Evolutionary conservation across 129 eudicot genomes (phyloP), one percentile per base, ranked within the genome.

Genomic region (Gnaphalium uliginosum): DNA sequence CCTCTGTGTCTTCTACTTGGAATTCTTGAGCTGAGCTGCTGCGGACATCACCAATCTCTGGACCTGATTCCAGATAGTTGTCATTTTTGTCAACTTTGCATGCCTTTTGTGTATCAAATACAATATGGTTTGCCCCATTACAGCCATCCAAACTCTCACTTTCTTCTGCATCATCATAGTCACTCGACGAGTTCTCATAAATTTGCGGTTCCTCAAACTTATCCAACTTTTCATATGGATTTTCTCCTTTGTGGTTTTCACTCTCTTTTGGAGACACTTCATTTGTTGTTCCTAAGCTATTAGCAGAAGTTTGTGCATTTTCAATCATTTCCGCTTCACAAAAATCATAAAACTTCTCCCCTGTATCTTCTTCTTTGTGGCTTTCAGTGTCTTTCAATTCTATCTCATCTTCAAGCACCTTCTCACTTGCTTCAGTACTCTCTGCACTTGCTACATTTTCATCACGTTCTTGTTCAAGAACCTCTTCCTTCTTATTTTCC

Each of bases 141-240:
- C n/a, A 46, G 53, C 17, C 17, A 46, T 66, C 32, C 61, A 73
- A 46, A 23, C 66, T 73, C 27, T 80, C 86, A 69, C 62, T 84
- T 48, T 33, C 91, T 82, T 82, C 80, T 13, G 80, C 85, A 74
- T 82, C 86, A 76, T 32, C 32, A 75, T 80, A 69, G 39, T 76
- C 79, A 46, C 74, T 76, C 25, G 83, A 80, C 21, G 83, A 73
- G 39, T 60, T 76, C 77, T 68, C 74, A 27, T 27, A 79, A 61
- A 5, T 51, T 50, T 68, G 51, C 13, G 64, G 26, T 77, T 68
- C 81, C 24, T 66, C 65, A 57, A 75, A 51, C 63, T 69, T 70
- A 25, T 76, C 84, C 70, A 60, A 21, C 7, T 56, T 77, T 41
- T 41, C 51, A 26, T 71, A 68, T 39, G 50, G 18, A 73, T 75